phyloP scores from a whole-genome alignment of 345 rosid genomes.

The Moringa oleifera region DNA sequence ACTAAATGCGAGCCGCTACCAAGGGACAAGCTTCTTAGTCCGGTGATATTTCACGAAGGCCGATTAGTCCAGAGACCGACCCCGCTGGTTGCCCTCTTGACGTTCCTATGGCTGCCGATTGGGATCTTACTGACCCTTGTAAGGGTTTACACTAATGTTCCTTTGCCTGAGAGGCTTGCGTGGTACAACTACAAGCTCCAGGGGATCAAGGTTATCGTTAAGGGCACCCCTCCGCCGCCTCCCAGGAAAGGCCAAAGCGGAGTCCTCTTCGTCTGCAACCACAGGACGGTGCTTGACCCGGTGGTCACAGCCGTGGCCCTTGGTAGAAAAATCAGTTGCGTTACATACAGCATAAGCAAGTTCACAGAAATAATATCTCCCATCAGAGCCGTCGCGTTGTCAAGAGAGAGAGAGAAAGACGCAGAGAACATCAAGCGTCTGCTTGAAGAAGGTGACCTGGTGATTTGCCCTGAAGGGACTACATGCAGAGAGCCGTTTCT shows the following conservation, averaged over 20 bases:
- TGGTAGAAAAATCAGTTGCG: slow-evolving; percentile 86
- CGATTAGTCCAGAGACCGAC: slow-evolving; percentile 67
- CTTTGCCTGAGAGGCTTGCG: slow-evolving; percentile 59
- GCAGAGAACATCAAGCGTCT: slow-evolving; percentile 67
- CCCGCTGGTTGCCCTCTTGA: slow-evolving; percentile 53
- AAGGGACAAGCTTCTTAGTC: slow-evolving; percentile 64
- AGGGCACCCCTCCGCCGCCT: slow-evolving; percentile 71
- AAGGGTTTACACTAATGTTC: slow-evolving; percentile 57
- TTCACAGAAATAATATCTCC: slow-evolving; percentile 85
- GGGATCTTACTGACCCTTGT: slow-evolving; percentile 51
- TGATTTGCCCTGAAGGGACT: slow-evolving; percentile 94
- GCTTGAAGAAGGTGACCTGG: slow-evolving; percentile 83
- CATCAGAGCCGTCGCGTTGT: slow-evolving; percentile 79
- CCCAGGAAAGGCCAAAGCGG: slow-evolving; percentile 72
- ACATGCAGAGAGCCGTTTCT: slow-evolving; percentile 93
- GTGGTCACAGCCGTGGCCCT: slow-evolving; percentile 80
- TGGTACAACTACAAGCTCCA: slow-evolving; percentile 49
- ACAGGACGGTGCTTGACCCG: slow-evolving; percentile 76
- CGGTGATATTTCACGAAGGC: slow-evolving; percentile 73
- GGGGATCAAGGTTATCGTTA: slow-evolving; percentile 51
- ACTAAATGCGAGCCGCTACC: slow-evolving; percentile 62
- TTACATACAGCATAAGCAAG: slow-evolving; percentile 91
- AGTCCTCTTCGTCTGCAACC: slow-evolving; percentile 85
- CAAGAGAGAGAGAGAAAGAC: slow-evolving; percentile 78
- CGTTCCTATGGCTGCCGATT: slow-evolving; percentile 65